Conservation (phyloP, 352 stramenopile genomes). For the Plasmopara muralis region DNA sequence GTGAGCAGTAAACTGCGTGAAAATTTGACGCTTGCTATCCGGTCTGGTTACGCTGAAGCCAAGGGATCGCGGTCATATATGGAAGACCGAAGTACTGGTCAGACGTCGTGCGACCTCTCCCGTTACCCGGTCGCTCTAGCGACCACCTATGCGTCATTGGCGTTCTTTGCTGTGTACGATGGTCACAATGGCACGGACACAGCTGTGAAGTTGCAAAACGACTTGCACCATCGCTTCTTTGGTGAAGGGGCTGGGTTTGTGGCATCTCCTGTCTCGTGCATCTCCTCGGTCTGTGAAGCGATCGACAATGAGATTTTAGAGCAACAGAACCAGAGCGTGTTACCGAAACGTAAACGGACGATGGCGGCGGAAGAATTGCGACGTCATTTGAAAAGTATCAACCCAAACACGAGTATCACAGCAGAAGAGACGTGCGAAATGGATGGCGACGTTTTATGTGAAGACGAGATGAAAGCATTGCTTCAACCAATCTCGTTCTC, state of each 20-base stretch:
- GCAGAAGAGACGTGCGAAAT: slow-evolving; percentile 40
- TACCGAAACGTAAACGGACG: slow-evolving; percentile 57
- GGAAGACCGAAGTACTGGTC: slow-evolving; percentile 71
- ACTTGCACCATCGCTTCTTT: slow-evolving; percentile 76
- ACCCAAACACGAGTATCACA: slow-evolving; percentile 13
- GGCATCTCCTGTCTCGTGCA: slow-evolving; percentile 40
- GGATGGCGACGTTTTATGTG: slow-evolving; percentile 27
- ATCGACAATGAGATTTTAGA: slow-evolving; percentile 76
- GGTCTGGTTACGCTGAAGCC: slow-evolving; percentile 75
- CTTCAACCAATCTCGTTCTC: slow-evolving; percentile 84
- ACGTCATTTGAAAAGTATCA: slow-evolving; percentile 16
- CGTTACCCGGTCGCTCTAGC: slow-evolving; percentile 32
- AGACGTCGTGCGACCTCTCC: slow-evolving; percentile 40
- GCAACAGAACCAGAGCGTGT: slow-evolving; percentile 61
- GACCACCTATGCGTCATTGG: slow-evolving; percentile 41
- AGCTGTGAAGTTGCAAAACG: slow-evolving; percentile 64
- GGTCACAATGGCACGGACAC: slow-evolving; percentile 83
- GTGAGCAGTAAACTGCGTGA: slow-evolving; percentile 85
- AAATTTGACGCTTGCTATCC: slow-evolving; percentile 62
- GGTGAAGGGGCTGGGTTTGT: slow-evolving; percentile 43
- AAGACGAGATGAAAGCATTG: slow-evolving; percentile 38
- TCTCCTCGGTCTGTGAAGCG: slow-evolving; percentile 46
- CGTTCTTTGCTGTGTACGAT: slow-evolving; percentile 85
- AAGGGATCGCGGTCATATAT: slow-evolving; percentile 84
- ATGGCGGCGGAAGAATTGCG: slow-evolving; percentile 34